Percentiles rank a stretch among this genome's conserved stretches.
phyloP scores from a whole-genome alignment of 225 moss, liverwort and hornwort genomes.

The Asterella californica region DNA sequence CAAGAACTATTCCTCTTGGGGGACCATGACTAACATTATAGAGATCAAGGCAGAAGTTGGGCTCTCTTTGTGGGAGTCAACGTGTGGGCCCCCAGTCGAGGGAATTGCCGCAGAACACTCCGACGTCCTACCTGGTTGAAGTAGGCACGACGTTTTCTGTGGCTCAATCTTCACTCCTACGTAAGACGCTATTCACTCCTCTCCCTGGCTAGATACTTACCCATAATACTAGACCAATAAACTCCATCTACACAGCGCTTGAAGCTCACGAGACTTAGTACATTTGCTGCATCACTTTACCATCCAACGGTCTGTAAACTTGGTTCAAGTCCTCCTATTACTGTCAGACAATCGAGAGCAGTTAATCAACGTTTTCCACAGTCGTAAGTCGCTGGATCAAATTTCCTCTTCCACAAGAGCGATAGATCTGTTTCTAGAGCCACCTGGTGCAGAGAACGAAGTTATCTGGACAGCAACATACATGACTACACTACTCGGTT shows the following conservation, averaged over 20 bases:
- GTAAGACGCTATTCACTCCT: background rate
- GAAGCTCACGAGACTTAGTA: too few species aligned
- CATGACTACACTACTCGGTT: too few species aligned
- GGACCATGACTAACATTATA: background rate
- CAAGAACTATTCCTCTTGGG: background rate
- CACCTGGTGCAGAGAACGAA: too few species aligned
- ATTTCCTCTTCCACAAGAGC: too few species aligned
- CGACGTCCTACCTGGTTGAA: background rate
- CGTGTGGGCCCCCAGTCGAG: background rate
- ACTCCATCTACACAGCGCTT: too few species aligned
- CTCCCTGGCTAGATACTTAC: too few species aligned
- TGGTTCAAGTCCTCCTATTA: background rate
- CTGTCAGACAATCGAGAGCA: too few species aligned
- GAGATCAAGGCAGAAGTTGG: background rate
- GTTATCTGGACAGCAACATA: too few species aligned
- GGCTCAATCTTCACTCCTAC: background rate
- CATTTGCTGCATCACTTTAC: background rate
- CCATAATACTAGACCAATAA: too few species aligned
- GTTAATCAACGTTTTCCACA: too few species aligned
- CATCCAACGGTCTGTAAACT: background rate
- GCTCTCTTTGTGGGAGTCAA: background rate
- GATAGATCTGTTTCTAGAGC: too few species aligned
- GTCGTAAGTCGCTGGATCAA: too few species aligned
- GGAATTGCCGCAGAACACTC: background rate
- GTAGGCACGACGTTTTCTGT: background rate